Evolutionary conservation across 2,329 filamentous ascomycete species (phyloP), one percentile per base, ranked within the genome.

Genomic region (Leptoxyphium fumago): DNA sequence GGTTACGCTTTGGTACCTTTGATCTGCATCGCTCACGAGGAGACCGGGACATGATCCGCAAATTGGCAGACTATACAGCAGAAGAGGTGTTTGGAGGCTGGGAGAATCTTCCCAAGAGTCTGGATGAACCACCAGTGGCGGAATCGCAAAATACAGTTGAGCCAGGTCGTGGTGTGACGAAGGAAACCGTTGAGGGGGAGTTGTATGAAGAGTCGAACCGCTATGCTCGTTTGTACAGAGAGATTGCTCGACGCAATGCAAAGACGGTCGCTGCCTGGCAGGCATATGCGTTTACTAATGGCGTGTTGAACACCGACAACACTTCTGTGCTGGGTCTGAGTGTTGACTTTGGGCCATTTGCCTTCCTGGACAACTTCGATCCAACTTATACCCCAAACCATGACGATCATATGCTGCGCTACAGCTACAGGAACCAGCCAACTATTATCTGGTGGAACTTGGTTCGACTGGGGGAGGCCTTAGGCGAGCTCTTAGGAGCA

Each of bases 361-460:
- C 91, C 5, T 98, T 98, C 63, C 82, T 98, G 69, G 91, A 98
- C 61, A 87, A 88, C 57, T 98, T 96, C 57, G 89, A 98, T 56
- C 89, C 89, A 0, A 70, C 73, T 13, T 98, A 96, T 62, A 98
- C 91, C 0, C 91, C 91, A 1, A 98, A 98, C 59, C 91, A 98
- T 61, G 91, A 98, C 62, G 91, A 98, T 58, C 74, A 82, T 58
- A 74, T 82, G 66, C 69, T 94, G 28, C 77, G 91, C 40, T 98
- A 98, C 61, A 80, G 79, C 52, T 98, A 96, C 69, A 80, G 81
- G 52, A 94, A 94, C 60, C 91, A 98, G 59, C 88, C 91, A 0
- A 88, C 81, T 38, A 84, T 98, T 45, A 91, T 98, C 57, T 98
- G 91, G 91, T 98, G 91, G 91, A 96, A 96, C 56, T 72, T 96